These are phyloP conservation scores for Sphaerulina populicola DNA, from an alignment of 2,329 filamentous ascomycete genomes.

Conservation along the genomic window DNA sequence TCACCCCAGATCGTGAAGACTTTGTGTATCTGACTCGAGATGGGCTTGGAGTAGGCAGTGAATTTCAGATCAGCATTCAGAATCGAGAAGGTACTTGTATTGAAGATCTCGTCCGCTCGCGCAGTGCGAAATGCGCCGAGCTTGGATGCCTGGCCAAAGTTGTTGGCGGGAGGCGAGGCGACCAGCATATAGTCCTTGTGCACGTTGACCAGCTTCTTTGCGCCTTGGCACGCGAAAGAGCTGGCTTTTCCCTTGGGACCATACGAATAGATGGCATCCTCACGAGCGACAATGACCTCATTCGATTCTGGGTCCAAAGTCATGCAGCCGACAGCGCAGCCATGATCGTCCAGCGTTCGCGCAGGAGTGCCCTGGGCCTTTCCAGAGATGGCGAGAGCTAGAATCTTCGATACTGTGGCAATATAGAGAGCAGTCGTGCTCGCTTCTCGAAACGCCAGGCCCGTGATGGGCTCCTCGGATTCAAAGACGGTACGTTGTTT, in stretches of 20 bases:
- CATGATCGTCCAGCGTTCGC: slow-evolving; percentile 77
- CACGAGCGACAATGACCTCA: slow-evolving; percentile 82
- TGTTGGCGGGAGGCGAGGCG: slow-evolving; percentile 65
- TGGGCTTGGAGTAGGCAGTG: slow-evolving; percentile 77
- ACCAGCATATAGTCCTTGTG: slow-evolving; percentile 82
- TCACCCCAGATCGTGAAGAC: slow-evolving; percentile 86
- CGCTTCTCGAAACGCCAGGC: slow-evolving; percentile 65
- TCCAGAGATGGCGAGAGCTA: slow-evolving; percentile 79
- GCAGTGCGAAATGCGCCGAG: slow-evolving; percentile 66
- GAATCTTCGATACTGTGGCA: slow-evolving; percentile 77
- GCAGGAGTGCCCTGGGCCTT: slow-evolving; percentile 83
- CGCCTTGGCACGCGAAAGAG: slow-evolving; percentile 82
- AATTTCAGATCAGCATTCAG: slow-evolving; percentile 88
- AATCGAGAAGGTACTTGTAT: slow-evolving; percentile 77
- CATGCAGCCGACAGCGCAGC: slow-evolving; percentile 93
- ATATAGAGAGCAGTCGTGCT: slow-evolving; percentile 74
- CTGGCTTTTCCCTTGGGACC: slow-evolving; percentile 74
- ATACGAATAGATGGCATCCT: slow-evolving; percentile 95
- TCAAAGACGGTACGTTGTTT: slow-evolving; percentile 93
- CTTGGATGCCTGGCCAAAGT: slow-evolving; percentile 49
- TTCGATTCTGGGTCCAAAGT: slow-evolving; percentile 69
- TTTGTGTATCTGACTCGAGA: slow-evolving; percentile 69
- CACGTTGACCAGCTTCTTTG: slow-evolving; percentile 71
- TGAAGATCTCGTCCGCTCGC: slow-evolving; percentile 69
- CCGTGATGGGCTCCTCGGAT: slow-evolving; percentile 91